Evolutionary conservation across 106 monocot species (phyloP).

Genomic region (Allium sativum): DNA sequence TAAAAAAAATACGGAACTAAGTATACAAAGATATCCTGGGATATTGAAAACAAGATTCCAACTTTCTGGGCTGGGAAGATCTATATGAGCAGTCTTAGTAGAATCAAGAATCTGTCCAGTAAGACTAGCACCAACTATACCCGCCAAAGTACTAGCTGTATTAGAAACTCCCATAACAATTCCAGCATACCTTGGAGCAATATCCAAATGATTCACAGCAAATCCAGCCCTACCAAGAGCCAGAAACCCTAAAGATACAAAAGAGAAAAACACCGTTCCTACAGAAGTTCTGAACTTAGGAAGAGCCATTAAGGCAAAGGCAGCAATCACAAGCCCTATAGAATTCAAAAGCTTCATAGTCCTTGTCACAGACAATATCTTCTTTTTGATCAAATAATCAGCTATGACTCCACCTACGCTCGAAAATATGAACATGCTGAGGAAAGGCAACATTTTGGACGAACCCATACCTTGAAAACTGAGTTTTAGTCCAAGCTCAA

Average conservation of each 20-base stretch:
- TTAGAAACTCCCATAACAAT: slow-evolving; percentile 98
- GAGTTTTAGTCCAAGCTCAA: slow-evolving; percentile 65
- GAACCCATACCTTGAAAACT: slow-evolving; percentile 94
- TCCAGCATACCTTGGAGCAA: slow-evolving; percentile 91
- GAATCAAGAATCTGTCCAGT: slow-evolving; percentile 79
- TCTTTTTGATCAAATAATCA: slow-evolving; percentile 63
- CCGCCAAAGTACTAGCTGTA: slow-evolving; percentile 90
- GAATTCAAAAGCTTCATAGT: slow-evolving; percentile 76
- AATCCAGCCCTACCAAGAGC: slow-evolving; percentile 96
- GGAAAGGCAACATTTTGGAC: slow-evolving; percentile 89
- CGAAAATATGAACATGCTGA: slow-evolving; percentile 92
- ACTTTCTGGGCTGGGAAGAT: slow-evolving; percentile 47
- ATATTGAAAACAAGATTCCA: slow-evolving; percentile 79
- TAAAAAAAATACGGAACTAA: slow-evolving; percentile 71
- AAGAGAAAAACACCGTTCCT: slow-evolving; percentile 61
- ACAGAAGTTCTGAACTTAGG: slow-evolving; percentile 43
- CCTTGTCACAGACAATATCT: slow-evolving; percentile 45
- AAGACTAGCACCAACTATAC: slow-evolving; percentile 87
- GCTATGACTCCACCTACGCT: slow-evolving; percentile 77
- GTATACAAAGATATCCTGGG: slow-evolving; percentile 70
- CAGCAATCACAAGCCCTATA: slow-evolving; percentile 56
- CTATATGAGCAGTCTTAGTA: slow-evolving; percentile 38
- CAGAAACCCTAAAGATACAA: slow-evolving; percentile 73
- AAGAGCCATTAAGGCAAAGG: slow-evolving; percentile 56
- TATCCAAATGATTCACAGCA: slow-evolving; percentile 92